Evolutionary conservation across 352 stramenopile species (phyloP), one percentile per base, ranked within the genome.

Genomic region (Lagenidium sp.): DNA sequence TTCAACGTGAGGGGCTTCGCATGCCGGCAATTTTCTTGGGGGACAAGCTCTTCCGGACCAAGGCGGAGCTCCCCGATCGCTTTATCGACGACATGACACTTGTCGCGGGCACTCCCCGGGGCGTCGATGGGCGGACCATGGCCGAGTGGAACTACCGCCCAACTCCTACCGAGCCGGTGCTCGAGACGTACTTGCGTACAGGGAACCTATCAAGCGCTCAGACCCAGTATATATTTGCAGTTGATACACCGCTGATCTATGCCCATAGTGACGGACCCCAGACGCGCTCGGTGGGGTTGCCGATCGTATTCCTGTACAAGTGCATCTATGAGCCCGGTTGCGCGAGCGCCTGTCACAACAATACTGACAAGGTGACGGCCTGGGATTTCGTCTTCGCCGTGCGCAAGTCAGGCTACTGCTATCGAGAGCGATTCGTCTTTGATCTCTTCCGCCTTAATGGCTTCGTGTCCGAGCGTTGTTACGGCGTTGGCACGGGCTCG

Each of bases 251-350:
- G 7, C 15, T 45, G 39, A 6, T 35, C 13, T 36, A 25, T 18
- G 24, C 32, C 11, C 5, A 25, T 13, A 20, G 10, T 16, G 24
- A 6, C 23, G 24, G 20, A 5, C 39, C 39, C 8, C 7, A 13
- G 10, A 45, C 28, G 10, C 10, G 23, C 13, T 20, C 24, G 15
- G n/a, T n/a, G n/a, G n/a, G n/a, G n/a, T n/a, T n/a, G n/a, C 39
- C 39, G 39, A 15, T 23, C 7, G 15, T 45, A 13, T 12, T 45
- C 22, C 13, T 18, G 16, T 45, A 45, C 39, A 45, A 45, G 24
- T 45, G 39, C 39, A 36, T 45, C 39, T 45, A 45, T 20, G 20
- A 36, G 28, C 39, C 39, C 18, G 39, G 39, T 20, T 45, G 39
- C 18, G 20, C 39, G 8, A 22, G 35, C n/a, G 28, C 39, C 12